A percentile compares a stretch with the other conserved stretches of the same genome.
These are phyloP conservation scores for Durotheca rogersii DNA, from an alignment of 495 filamentous ascomycete species.

Conservation along the genomic window DNA sequence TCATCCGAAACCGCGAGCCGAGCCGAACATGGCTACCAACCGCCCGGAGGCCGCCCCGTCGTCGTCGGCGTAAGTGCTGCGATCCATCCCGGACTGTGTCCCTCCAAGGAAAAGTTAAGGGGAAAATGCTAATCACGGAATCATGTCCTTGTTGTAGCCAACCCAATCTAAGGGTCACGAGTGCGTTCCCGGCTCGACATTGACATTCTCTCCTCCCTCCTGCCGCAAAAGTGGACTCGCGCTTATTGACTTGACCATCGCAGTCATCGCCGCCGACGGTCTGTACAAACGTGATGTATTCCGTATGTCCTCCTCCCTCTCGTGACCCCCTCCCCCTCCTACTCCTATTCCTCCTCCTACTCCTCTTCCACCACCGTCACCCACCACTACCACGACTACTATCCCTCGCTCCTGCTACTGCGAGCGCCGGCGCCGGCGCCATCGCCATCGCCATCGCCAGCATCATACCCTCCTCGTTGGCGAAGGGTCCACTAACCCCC, in stretches of 20 bases:
- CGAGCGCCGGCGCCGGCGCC: too few species aligned
- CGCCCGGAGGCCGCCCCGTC: constrained; percentile 34
- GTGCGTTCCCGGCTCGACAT: constrained; percentile 47
- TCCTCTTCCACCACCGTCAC: too few species aligned
- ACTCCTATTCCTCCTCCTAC: too few species aligned
- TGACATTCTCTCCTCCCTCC: background rate
- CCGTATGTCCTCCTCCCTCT: constrained; percentile 59
- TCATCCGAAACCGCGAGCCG: constrained; percentile 20
- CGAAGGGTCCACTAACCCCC: constrained; percentile 27
- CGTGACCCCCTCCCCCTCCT: too few species aligned
- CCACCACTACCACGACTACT: too few species aligned
- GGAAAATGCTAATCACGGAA: constrained; percentile 13
- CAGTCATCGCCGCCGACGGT: constrained; percentile 97
- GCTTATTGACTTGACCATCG: constrained; percentile 12
- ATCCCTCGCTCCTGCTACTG: too few species aligned
- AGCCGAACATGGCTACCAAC: constrained; percentile 29
- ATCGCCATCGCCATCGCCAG: too few species aligned
- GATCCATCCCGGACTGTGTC: too few species aligned
- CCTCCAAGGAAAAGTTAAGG: constrained; percentile 4
- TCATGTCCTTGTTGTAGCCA: constrained; percentile 42
- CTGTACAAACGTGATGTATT: constrained; percentile 99
- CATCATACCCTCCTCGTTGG: background rate
- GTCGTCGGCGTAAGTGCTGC: constrained; percentile 35
- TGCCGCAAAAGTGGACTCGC: too few species aligned
- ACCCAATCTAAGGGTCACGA: constrained; percentile 66